Conservation (phyloP, 805 yeast species). For the Wickerhamiella qilinensis region DNA sequence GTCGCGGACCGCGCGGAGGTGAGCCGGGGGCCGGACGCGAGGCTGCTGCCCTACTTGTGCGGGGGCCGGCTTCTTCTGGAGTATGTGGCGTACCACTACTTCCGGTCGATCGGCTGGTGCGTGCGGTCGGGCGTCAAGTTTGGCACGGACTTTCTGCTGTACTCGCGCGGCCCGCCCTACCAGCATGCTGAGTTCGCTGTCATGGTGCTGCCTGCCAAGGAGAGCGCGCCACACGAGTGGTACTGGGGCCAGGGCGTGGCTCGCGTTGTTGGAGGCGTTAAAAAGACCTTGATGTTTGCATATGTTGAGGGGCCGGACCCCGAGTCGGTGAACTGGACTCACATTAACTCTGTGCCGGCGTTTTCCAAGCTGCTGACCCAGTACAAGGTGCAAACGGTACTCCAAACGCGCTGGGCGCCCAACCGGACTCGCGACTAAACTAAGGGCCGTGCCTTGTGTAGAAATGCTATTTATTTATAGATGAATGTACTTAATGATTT, state of each 20-base stretch:
- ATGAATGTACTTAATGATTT: not conserved
- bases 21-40: not conserved
- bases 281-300: constrained; percentile 54
- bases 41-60: not conserved
- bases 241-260: constrained; percentile 52
- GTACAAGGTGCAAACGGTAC: constrained; percentile 45
- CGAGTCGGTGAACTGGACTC: constrained; percentile 12
- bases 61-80: constrained; percentile 24
- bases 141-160: constrained; percentile 71
- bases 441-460: too few species aligned
- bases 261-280: constrained; percentile 77
- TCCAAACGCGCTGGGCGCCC: constrained; percentile 74
- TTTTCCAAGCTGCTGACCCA: constrained; percentile 25
- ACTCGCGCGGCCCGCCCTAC: constrained; percentile 88
- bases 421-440: constrained; percentile 58
- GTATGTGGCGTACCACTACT: constrained; percentile 73
- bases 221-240: constrained; percentile 26
- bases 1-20: not conserved
- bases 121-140: constrained; percentile 83
- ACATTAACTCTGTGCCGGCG: constrained; percentile 11
- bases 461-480: not conserved
- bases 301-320: constrained; percentile 45
- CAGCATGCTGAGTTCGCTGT: constrained; percentile 83
- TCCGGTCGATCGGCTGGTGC: constrained; percentile 86
- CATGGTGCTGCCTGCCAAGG: constrained; percentile 29